Conservation (phyloP, 2,329 filamentous ascomycete species). For the Neoscytalidium dimidiatum region DNA sequence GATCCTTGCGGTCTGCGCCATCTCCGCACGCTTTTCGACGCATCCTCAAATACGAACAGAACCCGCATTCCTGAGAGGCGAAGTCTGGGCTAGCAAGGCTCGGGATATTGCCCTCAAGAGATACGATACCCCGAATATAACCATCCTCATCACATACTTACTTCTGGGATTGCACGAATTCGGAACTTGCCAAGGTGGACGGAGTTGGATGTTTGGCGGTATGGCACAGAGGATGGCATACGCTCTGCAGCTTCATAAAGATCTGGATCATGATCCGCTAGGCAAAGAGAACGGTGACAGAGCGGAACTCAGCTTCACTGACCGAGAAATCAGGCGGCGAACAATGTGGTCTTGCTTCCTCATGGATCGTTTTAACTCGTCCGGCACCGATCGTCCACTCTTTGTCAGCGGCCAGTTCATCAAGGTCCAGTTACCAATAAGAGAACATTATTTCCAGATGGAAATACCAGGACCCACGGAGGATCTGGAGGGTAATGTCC, state of each 20-base stretch:
- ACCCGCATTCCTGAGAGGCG: slow-evolving; percentile 82
- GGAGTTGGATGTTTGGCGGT: slow-evolving; percentile 93
- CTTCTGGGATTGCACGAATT: slow-evolving; percentile 93
- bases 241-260: slow-evolving; percentile 88
- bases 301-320: slow-evolving; percentile 78
- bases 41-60: slow-evolving; percentile 77
- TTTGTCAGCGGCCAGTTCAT: slow-evolving; percentile 90
- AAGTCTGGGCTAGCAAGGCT: slow-evolving; percentile 87
- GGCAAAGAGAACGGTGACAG: slow-evolving; percentile 59
- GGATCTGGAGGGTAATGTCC: slow-evolving; percentile 71
- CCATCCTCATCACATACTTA: slow-evolving; percentile 86
- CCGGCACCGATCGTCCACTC: slow-evolving; percentile 86
- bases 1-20: slow-evolving; percentile 88
- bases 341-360: slow-evolving; percentile 99
- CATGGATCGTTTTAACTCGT: slow-evolving; percentile 98
- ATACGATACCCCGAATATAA: slow-evolving; percentile 95
- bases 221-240: slow-evolving; percentile 97
- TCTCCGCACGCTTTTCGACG: slow-evolving; percentile 91
- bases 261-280: slow-evolving; percentile 79
- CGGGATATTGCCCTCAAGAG: slow-evolving; percentile 82
- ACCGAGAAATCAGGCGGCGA: slow-evolving; percentile 86
- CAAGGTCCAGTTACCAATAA: slow-evolving; percentile 86
- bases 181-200: slow-evolving; percentile 91
- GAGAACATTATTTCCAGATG: slow-evolving; percentile 85
- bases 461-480: slow-evolving; percentile 90